Conservation (phyloP, 306 rosid species). For the Malus fusca region DNA sequence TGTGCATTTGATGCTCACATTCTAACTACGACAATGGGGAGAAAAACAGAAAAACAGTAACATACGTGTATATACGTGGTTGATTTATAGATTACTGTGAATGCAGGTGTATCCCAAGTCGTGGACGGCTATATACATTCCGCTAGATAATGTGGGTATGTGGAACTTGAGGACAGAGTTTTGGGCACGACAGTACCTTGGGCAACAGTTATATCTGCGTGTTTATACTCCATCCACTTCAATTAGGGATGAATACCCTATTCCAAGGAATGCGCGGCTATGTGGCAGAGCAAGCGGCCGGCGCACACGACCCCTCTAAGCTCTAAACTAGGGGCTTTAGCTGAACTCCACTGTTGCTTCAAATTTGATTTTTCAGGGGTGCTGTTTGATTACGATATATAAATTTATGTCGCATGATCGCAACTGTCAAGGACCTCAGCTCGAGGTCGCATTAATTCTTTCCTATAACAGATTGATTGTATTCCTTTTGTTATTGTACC, state of each 20-base stretch:
- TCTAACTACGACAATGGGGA: background rate
- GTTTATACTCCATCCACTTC: constrained; percentile 73
- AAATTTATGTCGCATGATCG: background rate
- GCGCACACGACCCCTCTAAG: constrained; percentile 74
- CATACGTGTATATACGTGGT: no score
- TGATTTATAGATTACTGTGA: background rate
- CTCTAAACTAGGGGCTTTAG: background rate
- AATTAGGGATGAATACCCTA: constrained; percentile 78
- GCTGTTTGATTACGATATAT: background rate
- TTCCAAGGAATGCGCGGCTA: constrained; percentile 85
- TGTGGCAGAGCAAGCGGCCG: constrained; percentile 83
- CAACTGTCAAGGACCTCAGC: background rate
- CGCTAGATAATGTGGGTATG: constrained; percentile 96
- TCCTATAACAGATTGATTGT: background rate
- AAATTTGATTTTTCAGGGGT: background rate
- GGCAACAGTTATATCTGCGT: constrained; percentile 81
- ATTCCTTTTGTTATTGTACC: background rate
- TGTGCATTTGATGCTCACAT: background rate
- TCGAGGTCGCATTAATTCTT: background rate
- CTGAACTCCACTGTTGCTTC: background rate
- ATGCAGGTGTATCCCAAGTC: constrained; percentile 84
- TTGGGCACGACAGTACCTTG: constrained; percentile 93
- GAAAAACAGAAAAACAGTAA: no score
- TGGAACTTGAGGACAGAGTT: constrained; percentile 94
- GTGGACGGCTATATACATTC: constrained; percentile 83